A percentile compares a stretch with the other conserved stretches of the same genome.
These are phyloP conservation scores for Solanum gandarillasii DNA, from an alignment of 257 asterid species.

Conservation along the genomic window DNA sequence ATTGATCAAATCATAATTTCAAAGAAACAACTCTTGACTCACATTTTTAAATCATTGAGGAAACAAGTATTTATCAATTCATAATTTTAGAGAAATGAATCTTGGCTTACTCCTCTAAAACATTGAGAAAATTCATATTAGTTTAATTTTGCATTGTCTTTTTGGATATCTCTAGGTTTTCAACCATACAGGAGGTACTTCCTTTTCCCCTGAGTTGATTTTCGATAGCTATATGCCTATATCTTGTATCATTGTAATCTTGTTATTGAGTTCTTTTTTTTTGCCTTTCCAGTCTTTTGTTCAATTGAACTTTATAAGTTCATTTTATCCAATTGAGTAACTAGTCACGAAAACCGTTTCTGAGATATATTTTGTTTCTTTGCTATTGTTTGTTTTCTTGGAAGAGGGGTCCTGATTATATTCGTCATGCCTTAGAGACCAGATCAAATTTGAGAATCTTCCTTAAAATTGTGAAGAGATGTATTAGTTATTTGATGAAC, in stretches of 20 bases:
- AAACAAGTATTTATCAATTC: not conserved
- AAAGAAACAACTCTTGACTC: not conserved
- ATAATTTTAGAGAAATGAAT: not conserved
- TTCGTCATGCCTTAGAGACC: not conserved
- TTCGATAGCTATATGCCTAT: not conserved
- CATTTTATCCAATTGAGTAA: not conserved
- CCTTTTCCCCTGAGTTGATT: not conserved
- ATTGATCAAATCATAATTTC: not conserved
- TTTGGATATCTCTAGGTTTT: not conserved
- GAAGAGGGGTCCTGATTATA: not conserved
- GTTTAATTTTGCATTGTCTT: not conserved
- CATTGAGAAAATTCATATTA: not conserved
- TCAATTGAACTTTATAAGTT: not conserved
- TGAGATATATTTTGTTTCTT: not conserved
- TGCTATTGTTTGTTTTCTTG: not conserved
- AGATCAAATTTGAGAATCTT: not conserved
- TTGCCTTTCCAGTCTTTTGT: not conserved
- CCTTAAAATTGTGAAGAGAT: not conserved
- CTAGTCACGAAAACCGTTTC: not conserved
- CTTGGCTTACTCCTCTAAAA: not conserved
- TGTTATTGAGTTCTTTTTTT: not conserved
- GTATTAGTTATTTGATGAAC: not conserved
- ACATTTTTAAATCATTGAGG: not conserved
- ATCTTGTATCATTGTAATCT: not conserved
- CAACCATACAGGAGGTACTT: not conserved